phyloP scores from a whole-genome alignment of 805 yeast genomes.

The Jamesozyma spencerorum region DNA sequence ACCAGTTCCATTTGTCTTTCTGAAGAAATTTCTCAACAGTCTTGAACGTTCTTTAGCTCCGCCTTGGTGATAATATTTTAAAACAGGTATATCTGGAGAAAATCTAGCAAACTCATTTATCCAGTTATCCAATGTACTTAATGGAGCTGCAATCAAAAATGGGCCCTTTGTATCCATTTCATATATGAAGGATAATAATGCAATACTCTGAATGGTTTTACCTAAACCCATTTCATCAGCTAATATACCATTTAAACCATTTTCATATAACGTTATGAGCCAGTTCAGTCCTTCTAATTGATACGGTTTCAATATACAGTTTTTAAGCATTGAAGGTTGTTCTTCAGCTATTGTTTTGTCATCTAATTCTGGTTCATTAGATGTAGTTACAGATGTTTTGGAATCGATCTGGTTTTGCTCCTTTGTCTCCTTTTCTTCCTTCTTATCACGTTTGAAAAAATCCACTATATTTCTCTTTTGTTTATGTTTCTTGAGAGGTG shows the following conservation, averaged over 20 bases:
- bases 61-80: constrained; percentile 58
- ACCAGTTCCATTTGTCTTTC: constrained; percentile 30
- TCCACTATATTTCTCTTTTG: constrained; percentile 14
- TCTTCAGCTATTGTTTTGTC: constrained; percentile 16
- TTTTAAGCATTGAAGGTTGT: constrained; percentile 49
- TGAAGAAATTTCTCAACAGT: constrained; percentile 36
- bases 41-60: constrained; percentile 32
- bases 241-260: constrained; percentile 87
- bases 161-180: constrained; percentile 78
- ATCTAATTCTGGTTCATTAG: background rate
- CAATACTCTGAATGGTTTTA: constrained; percentile 81
- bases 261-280: constrained; percentile 80
- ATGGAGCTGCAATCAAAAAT: constrained; percentile 67
- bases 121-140: constrained; percentile 87
- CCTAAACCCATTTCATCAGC: constrained; percentile 99
- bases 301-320: constrained; percentile 65
- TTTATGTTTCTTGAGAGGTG: constrained; percentile 16
- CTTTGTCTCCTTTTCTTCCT: constrained; percentile 5
- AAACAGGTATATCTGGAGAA: constrained; percentile 58
- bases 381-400: constrained; percentile 16
- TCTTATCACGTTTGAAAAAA: constrained; percentile 14
- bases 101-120: constrained; percentile 56
- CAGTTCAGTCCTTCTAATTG: constrained; percentile 88
- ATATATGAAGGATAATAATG: constrained; percentile 62
- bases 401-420: constrained; percentile 15